A percentile compares a stretch with the other conserved stretches of the same genome.
These are phyloP conservation scores for Trypethelium eluteriae DNA, from an alignment of 495 filamentous ascomycete genomes.

Conservation along the genomic window DNA sequence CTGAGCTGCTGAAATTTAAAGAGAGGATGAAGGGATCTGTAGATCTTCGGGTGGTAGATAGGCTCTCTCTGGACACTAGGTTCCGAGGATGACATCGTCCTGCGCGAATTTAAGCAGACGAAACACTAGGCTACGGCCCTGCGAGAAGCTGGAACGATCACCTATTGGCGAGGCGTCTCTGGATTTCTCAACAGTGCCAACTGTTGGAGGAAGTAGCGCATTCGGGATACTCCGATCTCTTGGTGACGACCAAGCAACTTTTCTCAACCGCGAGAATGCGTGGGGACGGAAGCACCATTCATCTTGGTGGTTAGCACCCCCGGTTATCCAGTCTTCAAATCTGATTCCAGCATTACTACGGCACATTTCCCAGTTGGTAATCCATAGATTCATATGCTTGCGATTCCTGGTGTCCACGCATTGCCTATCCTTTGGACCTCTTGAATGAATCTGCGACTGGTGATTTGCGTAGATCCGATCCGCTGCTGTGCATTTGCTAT, in stretches of 20 bases:
- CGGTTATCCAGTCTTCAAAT: background rate
- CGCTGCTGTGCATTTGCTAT: slow-evolving; percentile 34
- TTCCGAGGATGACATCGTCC: background rate
- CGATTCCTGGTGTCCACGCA: slow-evolving; percentile 51
- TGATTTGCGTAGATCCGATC: slow-evolving; percentile 59
- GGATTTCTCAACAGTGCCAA: background rate
- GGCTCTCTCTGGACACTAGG: slow-evolving; percentile 58
- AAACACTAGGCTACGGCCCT: too few relatives aligned
- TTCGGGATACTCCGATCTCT: too few relatives aligned
- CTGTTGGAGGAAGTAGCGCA: too few relatives aligned
- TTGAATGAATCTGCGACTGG: slow-evolving; percentile 66
- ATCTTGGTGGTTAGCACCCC: too few relatives aligned
- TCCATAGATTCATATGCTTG: slow-evolving; percentile 22
- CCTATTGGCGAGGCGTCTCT: background rate
- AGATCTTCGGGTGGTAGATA: slow-evolving; percentile 55
- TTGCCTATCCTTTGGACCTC: slow-evolving; percentile 83
- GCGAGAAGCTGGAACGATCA: too few relatives aligned
- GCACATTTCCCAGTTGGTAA: background rate
- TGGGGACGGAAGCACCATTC: too few relatives aligned
- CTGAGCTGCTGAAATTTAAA: slow-evolving; percentile 54
- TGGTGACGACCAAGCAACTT: too few relatives aligned
- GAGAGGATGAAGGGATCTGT: slow-evolving; percentile 57
- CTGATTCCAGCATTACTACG: background rate
- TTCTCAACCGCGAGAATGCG: too few relatives aligned
- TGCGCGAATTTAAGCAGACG: too few relatives aligned